Evolutionary conservation across 345 rosid genomes (phyloP), one percentile per base, ranked within the genome.

Genomic region (Eucalyptus sp.): DNA sequence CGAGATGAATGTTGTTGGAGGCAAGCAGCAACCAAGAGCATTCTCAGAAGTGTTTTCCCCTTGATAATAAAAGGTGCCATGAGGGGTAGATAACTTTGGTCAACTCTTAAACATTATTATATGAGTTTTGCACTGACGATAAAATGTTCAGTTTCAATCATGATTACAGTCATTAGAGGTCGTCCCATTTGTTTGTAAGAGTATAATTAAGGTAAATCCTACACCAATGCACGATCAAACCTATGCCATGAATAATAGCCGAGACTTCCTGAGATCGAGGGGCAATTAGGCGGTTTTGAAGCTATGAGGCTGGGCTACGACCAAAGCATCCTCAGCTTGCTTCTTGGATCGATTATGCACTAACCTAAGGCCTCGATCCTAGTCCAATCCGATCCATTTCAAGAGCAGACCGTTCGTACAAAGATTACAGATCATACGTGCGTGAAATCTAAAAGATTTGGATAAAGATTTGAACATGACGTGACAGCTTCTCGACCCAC

Each of bases 101-200:
- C 15, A 10, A 37, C 8, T 25, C 3, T 71, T 7, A 10, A 33
- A 0, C 5, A 2, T 37, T 71, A 37, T 68, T 0, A 3, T 71
- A 17, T 20, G 27, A 37, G 7, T 71, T 71, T 18, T 1, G 0
- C 2, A 10, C 5, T 1, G 1, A 7, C 13, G 4, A 71, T 71
- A 0, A 18, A 71, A 17, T 37, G 1, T 37, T 41, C 0, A 5
- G 2, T 68, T 64, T 64, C 3, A 4, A 2, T n/a, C 37, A n/a
- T n/a, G 14, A 64, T 25, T 3, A n/a, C 7, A 0, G 0, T 4
- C 10, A 15, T 64, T 64, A 15, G 20, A 64, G 20, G 13, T 11
- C 1, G 25, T 41, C 81, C 4, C 44, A 33, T 68, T 5, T 68
- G 44, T 33, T 68, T 68, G 7, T 17, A 12, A 10, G 81, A 17